Percentiles rank a stretch among this genome's conserved stretches.
Conservation (phyloP, 2,329 filamentous ascomycete genomes). For the Thielaviopsis cerberus region DNA sequence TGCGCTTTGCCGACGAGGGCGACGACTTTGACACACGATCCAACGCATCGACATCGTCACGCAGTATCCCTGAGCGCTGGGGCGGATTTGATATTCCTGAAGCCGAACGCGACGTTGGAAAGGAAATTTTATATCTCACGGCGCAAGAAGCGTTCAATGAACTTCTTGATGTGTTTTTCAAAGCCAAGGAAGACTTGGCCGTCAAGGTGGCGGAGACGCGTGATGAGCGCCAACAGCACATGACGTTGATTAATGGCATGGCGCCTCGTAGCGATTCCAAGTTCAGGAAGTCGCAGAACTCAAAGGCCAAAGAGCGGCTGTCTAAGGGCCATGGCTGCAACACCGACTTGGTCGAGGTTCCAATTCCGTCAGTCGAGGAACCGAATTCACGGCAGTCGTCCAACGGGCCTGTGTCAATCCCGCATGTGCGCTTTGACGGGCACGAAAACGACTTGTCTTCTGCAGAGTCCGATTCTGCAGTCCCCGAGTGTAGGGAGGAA, state of each 20-base stretch:
- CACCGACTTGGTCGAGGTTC: neutral
- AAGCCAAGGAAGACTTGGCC: constrained; percentile 57
- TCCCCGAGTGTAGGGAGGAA: neutral
- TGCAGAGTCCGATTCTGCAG: neutral
- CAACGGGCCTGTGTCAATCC: neutral
- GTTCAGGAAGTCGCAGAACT: neutral
- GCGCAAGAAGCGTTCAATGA: constrained; percentile 89
- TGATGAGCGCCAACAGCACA: constrained; percentile 38
- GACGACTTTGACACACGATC: constrained; percentile 49
- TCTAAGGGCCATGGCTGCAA: no score
- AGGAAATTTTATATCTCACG: constrained; percentile 77
- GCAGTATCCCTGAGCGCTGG: constrained; percentile 55
- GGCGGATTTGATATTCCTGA: constrained; percentile 65
- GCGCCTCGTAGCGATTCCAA: constrained; percentile 3
- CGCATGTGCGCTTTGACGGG: neutral
- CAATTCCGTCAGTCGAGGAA: neutral
- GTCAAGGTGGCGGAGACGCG: constrained; percentile 47
- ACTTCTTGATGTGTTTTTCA: constrained; percentile 72
- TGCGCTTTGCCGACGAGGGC: constrained; percentile 54
- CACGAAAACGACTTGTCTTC: neutral
- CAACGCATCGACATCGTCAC: constrained; percentile 54
- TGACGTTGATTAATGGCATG: constrained; percentile 28
- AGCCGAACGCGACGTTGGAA: constrained; percentile 64
- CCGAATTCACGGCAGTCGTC: neutral
- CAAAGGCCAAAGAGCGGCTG: neutral